Evolutionary conservation across 1,284 basidiomycete species (phyloP).

Genomic region (Cryptococcus sp.): DNA sequence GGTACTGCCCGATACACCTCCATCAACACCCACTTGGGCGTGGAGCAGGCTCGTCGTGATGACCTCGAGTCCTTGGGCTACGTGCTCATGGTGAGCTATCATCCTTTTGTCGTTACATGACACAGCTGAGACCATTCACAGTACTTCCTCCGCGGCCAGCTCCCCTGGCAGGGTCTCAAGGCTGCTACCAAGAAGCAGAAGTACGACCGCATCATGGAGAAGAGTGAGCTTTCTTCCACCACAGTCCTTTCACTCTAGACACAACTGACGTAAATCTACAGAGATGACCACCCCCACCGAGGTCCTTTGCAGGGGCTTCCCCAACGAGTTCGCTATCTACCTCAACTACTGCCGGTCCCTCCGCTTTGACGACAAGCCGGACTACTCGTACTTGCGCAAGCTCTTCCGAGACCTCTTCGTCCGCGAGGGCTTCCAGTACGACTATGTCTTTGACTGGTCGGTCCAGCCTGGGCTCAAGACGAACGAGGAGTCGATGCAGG

Average conservation of each 20-base stretch:
- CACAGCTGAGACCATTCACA: conserved; percentile 12
- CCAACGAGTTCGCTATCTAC: conserved; percentile 96
- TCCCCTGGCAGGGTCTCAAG: conserved; percentile 96
- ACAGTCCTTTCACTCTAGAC: not conserved
- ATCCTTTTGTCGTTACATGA: not conserved
- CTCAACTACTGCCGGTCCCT: conserved; percentile 95
- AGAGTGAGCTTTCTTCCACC: conserved; percentile 53
- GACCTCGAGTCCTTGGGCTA: conserved; percentile 95
- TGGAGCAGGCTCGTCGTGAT: conserved; percentile 93
- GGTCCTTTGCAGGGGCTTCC: conserved; percentile 91
- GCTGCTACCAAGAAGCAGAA: conserved; percentile 97
- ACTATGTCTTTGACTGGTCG: conserved; percentile 98
- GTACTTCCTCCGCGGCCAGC: conserved; percentile 90
- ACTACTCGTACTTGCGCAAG: conserved; percentile 96
- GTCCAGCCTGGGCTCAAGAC: conserved; percentile 59
- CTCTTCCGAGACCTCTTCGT: conserved; percentile 97
- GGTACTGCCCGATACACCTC: conserved; percentile 99
- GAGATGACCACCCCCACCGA: conserved; percentile 99
- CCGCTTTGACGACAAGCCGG: conserved; percentile 96
- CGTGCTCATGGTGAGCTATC: conserved; percentile 66
- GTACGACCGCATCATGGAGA: conserved; percentile 98
- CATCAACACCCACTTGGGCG: conserved; percentile 98
- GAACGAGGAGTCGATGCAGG: conserved; percentile 9
- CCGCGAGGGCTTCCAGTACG: conserved; percentile 94
- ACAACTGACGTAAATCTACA: conserved; percentile 12